A percentile compares a stretch with the other conserved stretches of the same genome.
phyloP scores from a whole-genome alignment of 805 yeast genomes.

The Myxozyma neglecta region DNA sequence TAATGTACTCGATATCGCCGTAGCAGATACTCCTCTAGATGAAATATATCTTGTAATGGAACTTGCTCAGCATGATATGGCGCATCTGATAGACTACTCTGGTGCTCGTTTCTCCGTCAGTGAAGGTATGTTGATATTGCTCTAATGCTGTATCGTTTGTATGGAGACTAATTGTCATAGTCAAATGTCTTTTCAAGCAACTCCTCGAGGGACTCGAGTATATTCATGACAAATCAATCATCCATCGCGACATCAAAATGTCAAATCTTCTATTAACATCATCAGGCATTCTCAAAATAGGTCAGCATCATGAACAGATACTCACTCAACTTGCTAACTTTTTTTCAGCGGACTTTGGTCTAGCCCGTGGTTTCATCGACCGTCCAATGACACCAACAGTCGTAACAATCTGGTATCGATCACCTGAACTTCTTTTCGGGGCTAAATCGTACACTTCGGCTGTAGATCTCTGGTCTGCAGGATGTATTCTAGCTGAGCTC shows the following conservation, averaged over 20 bases:
- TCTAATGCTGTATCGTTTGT: not conserved
- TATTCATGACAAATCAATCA: constrained; percentile 17
- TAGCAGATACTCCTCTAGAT: constrained; percentile 55
- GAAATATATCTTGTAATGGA: constrained; percentile 85
- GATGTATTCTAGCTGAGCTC: constrained; percentile 81
- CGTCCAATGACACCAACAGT: constrained; percentile 45
- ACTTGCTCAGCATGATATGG: constrained; percentile 66
- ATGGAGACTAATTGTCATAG: not conserved
- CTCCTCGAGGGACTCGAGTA: constrained; percentile 25
- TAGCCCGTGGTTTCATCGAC: constrained; percentile 38
- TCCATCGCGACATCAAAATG: constrained; percentile 29
- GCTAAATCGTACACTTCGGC: constrained; percentile 84
- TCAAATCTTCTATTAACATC: constrained; percentile 27
- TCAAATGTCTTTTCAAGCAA: constrained; percentile 27
- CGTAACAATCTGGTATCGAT: constrained; percentile 94
- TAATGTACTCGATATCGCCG: constrained; percentile 81
- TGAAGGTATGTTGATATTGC: constrained; percentile 11
- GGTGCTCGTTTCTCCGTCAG: constrained; percentile 18
- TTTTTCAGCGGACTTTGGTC: constrained; percentile 28
- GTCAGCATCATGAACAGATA: not conserved
- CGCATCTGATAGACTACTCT: constrained; percentile 21
- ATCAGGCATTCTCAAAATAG: constrained; percentile 27
- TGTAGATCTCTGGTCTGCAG: constrained; percentile 95
- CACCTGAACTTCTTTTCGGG: constrained; percentile 88
- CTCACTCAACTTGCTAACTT: not conserved